phyloP scores from a whole-genome alignment of 805 yeast species.

The Pichia occidentalis region DNA sequence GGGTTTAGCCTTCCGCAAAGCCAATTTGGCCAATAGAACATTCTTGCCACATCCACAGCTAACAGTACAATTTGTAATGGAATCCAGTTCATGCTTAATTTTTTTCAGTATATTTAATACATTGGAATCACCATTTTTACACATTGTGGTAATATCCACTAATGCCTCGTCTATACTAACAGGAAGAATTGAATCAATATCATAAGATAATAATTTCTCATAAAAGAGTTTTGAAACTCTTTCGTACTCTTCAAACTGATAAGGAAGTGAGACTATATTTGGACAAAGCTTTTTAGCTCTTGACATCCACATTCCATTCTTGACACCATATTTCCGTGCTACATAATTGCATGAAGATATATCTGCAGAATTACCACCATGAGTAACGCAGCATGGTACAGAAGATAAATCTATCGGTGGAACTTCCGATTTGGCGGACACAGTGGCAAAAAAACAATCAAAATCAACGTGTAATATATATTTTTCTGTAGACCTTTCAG shows the following conservation, averaged over 20 bases:
- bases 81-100: slow-evolving; percentile 37
- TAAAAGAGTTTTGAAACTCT: slow-evolving; percentile 58
- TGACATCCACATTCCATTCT: slow-evolving; percentile 87
- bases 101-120: slow-evolving; percentile 27
- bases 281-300: slow-evolving; percentile 60
- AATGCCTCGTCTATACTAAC: slow-evolving; percentile 90
- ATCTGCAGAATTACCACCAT: slow-evolving; percentile 61
- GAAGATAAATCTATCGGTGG: slow-evolving; percentile 46
- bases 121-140: slow-evolving; percentile 2
- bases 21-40: slow-evolving; percentile 70
- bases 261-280: slow-evolving; percentile 52
- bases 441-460: slow-evolving; percentile 91
- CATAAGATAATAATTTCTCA: slow-evolving; percentile 42
- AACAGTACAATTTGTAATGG: slow-evolving; percentile 53
- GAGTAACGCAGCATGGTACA: slow-evolving; percentile 57
- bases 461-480: slow-evolving; percentile 78
- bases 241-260: slow-evolving; percentile 73
- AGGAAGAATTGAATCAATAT: slow-evolving; percentile 56
- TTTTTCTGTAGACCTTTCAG: not conserved
- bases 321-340: slow-evolving; percentile 72
- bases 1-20: slow-evolving; percentile 75
- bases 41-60: slow-evolving; percentile 77
- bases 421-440: slow-evolving; percentile 49
- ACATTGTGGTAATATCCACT: slow-evolving; percentile 46
- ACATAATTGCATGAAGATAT: slow-evolving; percentile 88